These are phyloP conservation scores for Coemansia sp. DNA, from an alignment of 192 early-diverging fungal species.

Conservation along the genomic window DNA sequence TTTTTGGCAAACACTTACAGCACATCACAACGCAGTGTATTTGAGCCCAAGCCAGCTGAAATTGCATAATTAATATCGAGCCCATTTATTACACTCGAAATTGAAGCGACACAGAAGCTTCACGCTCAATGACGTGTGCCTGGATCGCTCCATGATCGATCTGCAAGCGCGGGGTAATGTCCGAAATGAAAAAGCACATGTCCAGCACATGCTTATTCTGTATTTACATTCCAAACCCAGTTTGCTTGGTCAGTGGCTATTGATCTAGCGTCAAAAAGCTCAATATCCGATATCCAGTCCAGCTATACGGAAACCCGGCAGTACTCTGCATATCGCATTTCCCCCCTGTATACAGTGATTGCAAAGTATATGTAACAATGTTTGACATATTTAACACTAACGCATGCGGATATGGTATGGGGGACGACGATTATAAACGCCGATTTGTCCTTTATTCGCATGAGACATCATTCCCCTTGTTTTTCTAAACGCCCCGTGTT, in stretches of 20 bases:
- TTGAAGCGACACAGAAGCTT: not conserved
- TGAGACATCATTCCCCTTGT: not conserved
- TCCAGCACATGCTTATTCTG: not conserved
- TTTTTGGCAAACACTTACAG: too few relatives aligned
- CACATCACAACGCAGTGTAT: not conserved
- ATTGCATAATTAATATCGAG: not conserved
- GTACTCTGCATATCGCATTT: constrained; percentile 6
- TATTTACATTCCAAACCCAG: not conserved
- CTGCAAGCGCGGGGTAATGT: not conserved
- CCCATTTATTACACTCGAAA: not conserved
- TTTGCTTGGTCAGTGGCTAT: not conserved
- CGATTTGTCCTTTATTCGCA: not conserved
- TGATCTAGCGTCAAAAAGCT: not conserved
- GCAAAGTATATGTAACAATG: not conserved
- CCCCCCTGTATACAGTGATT: not conserved
- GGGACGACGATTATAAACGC: too few relatives aligned
- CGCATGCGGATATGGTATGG: not conserved
- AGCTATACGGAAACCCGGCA: constrained; percentile 1
- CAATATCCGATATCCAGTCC: not conserved
- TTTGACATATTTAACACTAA: not conserved
- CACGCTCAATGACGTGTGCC: constrained; percentile 1
- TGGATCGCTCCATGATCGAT: constrained; percentile 9
- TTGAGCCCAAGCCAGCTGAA: not conserved
- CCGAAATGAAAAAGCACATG: constrained; percentile 6
- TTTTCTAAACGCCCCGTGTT: not conserved